Base-by-base conservation (phyloP, 2,329 filamentous ascomycete genomes). In the Drechslerella dactyloides region DNA sequence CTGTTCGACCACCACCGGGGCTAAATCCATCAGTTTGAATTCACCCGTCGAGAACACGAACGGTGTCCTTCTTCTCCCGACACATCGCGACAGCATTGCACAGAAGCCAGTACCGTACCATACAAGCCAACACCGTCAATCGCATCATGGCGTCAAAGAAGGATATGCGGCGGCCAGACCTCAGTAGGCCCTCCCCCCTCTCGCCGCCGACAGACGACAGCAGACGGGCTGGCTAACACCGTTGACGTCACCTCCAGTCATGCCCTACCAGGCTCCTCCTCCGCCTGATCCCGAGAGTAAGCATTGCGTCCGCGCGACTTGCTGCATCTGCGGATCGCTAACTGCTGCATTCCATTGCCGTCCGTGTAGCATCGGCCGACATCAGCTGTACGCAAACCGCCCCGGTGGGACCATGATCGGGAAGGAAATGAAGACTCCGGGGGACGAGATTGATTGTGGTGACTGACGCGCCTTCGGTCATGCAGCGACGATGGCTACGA, bases 161-260 rank as follows among this genome's bases (percentile, higher is more conserved):
- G 59, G 66, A 70, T 55, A 70, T 70, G 66, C 63, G 66, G 54
- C 66, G 66, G n/a, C 10, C 66, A 17, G 66, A 70, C 40, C 66
- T 70, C 37, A 64, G 66, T 70, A 52, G 33, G 66, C 54, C 10
- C 40, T 15, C 23, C n/a, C 24, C 8, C n/a, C 13, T 46, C 11
- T 7, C 27, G 11, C n/a, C 35, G 30, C 8, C 33, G n/a, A 40
- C 13, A n/a, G 35, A 10, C 37, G 17, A 11, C 24, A 55, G 7
- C 15, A 51, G n/a, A 21, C 21, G 27, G 51, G 23, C 21, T 51
- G 54, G 24, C 52, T 30, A 53, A n/a, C 2, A 70, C 42, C 52
- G 37, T 56, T 69, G 57, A 69, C 54, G 50, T 63, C 59, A 63
- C 24, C 8, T 51, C 17, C 27, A 70, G 66, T 70, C 40, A 48